A percentile compares a stretch with the other conserved stretches of the same genome.
Conservation (phyloP, 352 stramenopile genomes). For the Globisporangium orthogonon region DNA sequence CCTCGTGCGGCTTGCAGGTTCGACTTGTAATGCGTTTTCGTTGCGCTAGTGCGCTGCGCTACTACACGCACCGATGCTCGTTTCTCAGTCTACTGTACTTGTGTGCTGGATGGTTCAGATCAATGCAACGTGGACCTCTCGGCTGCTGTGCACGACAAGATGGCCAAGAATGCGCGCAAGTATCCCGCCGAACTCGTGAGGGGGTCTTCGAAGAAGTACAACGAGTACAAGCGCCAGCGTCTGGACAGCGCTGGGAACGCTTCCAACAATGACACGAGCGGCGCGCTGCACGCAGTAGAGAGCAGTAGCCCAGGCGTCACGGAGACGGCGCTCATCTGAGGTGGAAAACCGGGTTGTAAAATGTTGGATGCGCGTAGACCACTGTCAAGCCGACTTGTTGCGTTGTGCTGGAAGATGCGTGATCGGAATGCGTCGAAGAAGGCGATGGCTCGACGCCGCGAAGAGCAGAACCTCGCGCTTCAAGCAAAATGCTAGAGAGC, state of each 20-base stretch:
- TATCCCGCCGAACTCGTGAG: constrained; percentile 59
- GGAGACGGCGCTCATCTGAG: constrained; percentile 7
- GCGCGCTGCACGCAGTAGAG: neutral
- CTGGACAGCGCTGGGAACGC: constrained; percentile 15
- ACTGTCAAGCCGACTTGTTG: no score
- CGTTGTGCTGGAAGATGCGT: no score
- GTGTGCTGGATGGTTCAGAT: constrained; percentile 21
- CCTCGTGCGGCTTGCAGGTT: constrained; percentile 88
- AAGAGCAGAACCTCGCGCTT: no score
- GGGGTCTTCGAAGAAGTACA: constrained; percentile 77
- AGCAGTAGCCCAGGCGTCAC: neutral
- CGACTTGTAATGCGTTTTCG: neutral
- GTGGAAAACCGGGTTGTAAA: neutral
- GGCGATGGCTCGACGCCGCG: no score
- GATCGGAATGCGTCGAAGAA: no score
- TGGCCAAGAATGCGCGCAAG: constrained; percentile 87
- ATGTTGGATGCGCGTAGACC: neutral
- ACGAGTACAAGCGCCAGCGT: constrained; percentile 67
- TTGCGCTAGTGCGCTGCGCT: neutral
- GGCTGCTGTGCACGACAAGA: constrained; percentile 88
- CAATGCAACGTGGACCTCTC: constrained; percentile 89
- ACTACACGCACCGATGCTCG: neutral
- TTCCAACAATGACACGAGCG: neutral
- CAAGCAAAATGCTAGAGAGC: no score
- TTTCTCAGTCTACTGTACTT: neutral